Percentiles rank a stretch among this genome's conserved stretches.
Conservation (phyloP, 352 stramenopile genomes). For the Pythium phragmitis region DNA sequence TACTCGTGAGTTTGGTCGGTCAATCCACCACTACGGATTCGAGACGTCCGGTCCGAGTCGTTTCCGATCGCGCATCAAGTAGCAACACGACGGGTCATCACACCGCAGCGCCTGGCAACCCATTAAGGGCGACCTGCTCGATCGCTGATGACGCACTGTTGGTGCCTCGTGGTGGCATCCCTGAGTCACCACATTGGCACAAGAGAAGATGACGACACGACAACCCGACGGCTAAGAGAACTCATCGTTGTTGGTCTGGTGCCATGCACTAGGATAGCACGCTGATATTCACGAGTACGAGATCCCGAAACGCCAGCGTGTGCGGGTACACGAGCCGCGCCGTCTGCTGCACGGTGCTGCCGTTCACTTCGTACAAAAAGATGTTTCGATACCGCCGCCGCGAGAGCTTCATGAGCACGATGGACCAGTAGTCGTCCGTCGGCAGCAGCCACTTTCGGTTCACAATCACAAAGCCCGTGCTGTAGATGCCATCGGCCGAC, state of each 20-base stretch:
- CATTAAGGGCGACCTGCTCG: too few species aligned
- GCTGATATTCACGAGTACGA: slow-evolving; percentile 28
- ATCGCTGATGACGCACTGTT: too few species aligned
- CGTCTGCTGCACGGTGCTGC: slow-evolving; percentile 21
- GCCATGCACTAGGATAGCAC: slow-evolving; percentile 25
- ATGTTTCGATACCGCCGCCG: slow-evolving; percentile 23
- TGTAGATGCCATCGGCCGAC: slow-evolving; percentile 31
- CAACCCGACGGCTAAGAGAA: slow-evolving; percentile 13
- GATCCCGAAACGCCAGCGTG: slow-evolving; percentile 23
- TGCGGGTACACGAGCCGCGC: slow-evolving; percentile 34
- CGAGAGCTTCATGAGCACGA: slow-evolving; percentile 33
- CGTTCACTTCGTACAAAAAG: slow-evolving; percentile 34
- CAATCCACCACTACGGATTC: too few species aligned
- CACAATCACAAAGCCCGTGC: slow-evolving; percentile 36
- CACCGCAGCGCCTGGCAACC: too few species aligned
- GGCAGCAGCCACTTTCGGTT: slow-evolving; percentile 35
- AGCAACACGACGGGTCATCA: too few species aligned
- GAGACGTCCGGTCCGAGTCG: too few species aligned
- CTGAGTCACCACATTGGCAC: too few species aligned
- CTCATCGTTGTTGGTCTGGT: background rate
- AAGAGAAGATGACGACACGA: background rate
- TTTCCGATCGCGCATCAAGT: too few species aligned
- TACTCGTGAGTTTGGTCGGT: slow-evolving; percentile 31
- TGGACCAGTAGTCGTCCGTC: slow-evolving; percentile 27
- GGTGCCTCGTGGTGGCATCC: too few species aligned